Conservation (phyloP, 257 asterid genomes). For the Euphrasia confusa region DNA sequence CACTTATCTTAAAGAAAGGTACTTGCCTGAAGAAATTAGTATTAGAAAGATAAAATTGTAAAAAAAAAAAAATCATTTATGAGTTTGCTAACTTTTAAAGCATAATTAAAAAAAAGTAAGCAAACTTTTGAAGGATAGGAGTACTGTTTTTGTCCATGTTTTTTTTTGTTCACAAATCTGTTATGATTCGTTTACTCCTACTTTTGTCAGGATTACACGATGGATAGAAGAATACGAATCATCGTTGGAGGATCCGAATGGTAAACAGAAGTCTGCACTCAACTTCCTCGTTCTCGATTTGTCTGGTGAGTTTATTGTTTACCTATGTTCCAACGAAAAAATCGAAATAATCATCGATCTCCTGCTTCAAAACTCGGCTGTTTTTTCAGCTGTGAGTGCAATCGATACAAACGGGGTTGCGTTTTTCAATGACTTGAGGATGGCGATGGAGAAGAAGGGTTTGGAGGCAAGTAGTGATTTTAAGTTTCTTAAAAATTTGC, state of each 20-base stretch:
- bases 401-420: conserved; percentile 77
- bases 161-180: background rate
- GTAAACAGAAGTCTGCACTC: conserved; percentile 37
- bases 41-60: too few relatives aligned
- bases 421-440: conserved; percentile 68
- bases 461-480: conserved; percentile 50
- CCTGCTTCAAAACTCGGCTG: too few relatives aligned
- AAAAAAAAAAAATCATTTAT: too few relatives aligned
- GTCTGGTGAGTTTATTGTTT: conserved; percentile 54
- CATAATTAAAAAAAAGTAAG: too few relatives aligned
- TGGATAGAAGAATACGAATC: conserved; percentile 64
- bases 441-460: conserved; percentile 49
- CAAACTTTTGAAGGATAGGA: too few relatives aligned
- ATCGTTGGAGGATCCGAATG: conserved; percentile 30
- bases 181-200: background rate
- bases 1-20: conserved; percentile 86
- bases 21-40: too few relatives aligned
- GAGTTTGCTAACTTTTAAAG: too few relatives aligned
- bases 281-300: conserved; percentile 63
- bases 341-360: background rate
- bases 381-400: conserved; percentile 62
- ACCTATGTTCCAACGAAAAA: background rate
- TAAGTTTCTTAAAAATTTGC: background rate
- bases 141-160: background rate
- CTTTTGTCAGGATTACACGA: conserved; percentile 57